Conservation (phyloP, 1,284 basidiomycete genomes). For the Violaceomyces palustris region DNA sequence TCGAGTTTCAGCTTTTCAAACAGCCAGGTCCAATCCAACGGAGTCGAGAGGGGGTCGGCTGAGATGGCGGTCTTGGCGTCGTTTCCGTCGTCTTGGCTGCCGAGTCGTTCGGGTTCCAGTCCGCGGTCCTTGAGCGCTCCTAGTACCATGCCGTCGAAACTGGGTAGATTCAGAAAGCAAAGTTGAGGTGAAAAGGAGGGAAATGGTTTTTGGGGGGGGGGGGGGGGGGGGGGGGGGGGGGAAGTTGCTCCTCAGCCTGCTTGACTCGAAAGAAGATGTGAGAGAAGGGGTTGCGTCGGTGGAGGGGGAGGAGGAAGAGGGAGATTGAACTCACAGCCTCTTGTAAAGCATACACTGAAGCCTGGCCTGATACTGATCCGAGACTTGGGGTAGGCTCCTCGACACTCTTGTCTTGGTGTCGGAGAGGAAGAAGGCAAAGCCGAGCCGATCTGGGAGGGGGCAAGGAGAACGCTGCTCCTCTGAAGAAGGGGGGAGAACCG, state of each 20-base stretch:
- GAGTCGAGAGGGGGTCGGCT: conserved; percentile 19
- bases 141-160: too few relatives aligned
- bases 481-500: too few relatives aligned
- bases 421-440: conserved; percentile 21
- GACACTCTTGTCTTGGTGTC: conserved; percentile 47
- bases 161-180: background rate
- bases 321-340: conserved; percentile 14
- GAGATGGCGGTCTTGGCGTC: background rate
- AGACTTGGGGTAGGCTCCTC: conserved; percentile 14
- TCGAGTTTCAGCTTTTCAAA: conserved; percentile 15
- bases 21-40: conserved; percentile 11
- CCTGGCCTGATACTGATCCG: conserved; percentile 31
- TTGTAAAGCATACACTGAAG: conserved; percentile 50
- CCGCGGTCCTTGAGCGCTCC: too few relatives aligned
- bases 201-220: background rate
- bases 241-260: background rate
- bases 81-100: background rate
- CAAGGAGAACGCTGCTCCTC: too few relatives aligned
- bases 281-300: conserved; percentile 3
- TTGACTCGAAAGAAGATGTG: background rate
- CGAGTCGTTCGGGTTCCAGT: too few relatives aligned
- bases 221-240: background rate
- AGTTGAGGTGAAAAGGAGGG: conserved; percentile 1
- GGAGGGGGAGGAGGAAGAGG: background rate
- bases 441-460: too few relatives aligned